phyloP scores from a whole-genome alignment of 352 stramenopile genomes.

The Globisporangium middletonii region DNA sequence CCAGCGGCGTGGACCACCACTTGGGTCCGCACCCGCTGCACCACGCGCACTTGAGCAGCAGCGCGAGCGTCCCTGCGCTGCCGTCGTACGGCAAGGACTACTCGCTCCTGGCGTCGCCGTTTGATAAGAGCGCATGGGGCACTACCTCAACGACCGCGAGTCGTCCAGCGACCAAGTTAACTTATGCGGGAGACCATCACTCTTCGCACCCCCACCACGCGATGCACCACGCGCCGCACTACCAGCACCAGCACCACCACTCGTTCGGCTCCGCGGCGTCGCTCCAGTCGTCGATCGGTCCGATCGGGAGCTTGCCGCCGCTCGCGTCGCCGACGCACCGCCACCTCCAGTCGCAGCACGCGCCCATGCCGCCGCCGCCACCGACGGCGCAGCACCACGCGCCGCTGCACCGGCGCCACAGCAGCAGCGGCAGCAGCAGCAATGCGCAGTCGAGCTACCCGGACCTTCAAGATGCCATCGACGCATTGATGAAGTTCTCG shows the following conservation, averaged over 20 bases:
- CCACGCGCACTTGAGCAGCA: constrained; percentile 11
- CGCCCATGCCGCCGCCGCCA: not conserved
- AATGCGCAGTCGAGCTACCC: constrained; percentile 38
- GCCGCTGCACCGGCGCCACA: not conserved
- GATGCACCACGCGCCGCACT: constrained; percentile 1
- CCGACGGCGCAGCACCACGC: not conserved
- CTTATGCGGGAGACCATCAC: constrained; percentile 43
- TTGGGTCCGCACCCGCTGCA: constrained; percentile 16
- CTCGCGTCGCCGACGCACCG: constrained; percentile 13
- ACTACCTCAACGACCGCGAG: not conserved
- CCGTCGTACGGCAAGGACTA: constrained; percentile 56
- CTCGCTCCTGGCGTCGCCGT: constrained; percentile 44
- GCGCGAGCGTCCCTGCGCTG: constrained; percentile 21
- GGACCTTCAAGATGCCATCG: constrained; percentile 82
- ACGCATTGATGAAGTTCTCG: constrained; percentile 85
- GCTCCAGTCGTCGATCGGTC: constrained; percentile 6
- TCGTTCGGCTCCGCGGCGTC: constrained; percentile 2
- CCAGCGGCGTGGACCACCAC: not conserved
- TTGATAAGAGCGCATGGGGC: constrained; percentile 53
- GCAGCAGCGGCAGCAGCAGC: constrained; percentile 11
- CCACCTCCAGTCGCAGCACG: constrained; percentile 10
- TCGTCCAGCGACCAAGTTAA: constrained; percentile 27
- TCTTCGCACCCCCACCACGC: constrained; percentile 8
- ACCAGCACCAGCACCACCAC: constrained; percentile 2
- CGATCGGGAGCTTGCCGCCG: constrained; percentile 24